These are phyloP conservation scores for Erodium chrysanthum DNA, from an alignment of 441 rosid genomes.

Conservation along the genomic window DNA sequence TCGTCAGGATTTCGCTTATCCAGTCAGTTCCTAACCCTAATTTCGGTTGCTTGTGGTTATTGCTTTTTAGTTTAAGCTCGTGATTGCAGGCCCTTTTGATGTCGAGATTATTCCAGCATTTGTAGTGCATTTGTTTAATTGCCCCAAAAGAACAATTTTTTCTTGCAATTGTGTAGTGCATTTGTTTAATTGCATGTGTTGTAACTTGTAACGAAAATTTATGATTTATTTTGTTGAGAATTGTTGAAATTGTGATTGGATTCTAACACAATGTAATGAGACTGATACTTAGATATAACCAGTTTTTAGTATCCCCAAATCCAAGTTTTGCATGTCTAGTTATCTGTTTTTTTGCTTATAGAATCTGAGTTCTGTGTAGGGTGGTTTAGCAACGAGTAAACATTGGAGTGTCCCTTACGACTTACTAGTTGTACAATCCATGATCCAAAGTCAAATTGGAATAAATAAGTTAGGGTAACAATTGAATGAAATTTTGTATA, in stretches of 20 bases:
- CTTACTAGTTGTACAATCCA: background rate
- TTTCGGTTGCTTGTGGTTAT: constrained; percentile 6
- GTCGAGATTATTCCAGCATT: background rate
- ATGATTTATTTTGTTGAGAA: background rate
- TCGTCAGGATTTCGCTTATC: constrained; percentile 65
- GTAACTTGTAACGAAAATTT: background rate
- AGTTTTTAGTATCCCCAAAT: background rate
- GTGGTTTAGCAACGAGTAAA: background rate
- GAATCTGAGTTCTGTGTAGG: background rate
- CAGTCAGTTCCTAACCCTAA: constrained; percentile 61
- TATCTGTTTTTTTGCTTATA: background rate
- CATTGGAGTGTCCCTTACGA: background rate
- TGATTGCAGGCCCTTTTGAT: background rate
- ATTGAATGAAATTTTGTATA: background rate
- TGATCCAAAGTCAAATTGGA: background rate
- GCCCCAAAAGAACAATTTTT: background rate
- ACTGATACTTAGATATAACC: background rate
- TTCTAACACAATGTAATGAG: background rate
- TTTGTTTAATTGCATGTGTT: background rate
- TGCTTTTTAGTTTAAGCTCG: background rate
- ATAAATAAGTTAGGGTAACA: background rate
- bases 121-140: constrained; percentile 2
- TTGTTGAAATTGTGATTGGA: background rate
- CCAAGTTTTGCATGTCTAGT: constrained; percentile 1
- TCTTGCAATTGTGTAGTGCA: constrained; percentile 1